Conservation (phyloP, 2,329 filamentous ascomycete genomes). For the Thelonectria olida region DNA sequence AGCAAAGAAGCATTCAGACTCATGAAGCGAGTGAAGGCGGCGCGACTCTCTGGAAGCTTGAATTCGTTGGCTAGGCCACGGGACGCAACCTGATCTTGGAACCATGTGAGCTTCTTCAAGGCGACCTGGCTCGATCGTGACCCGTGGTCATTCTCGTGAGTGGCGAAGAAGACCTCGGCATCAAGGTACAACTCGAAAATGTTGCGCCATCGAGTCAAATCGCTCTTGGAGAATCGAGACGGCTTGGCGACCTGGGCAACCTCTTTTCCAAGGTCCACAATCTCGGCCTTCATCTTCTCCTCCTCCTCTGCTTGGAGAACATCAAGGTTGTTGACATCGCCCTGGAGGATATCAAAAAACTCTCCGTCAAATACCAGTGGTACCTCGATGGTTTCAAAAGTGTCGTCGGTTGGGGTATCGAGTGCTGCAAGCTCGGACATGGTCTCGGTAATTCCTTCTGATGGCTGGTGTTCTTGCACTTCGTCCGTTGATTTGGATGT, state of each 20-base stretch:
- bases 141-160: constrained; percentile 75
- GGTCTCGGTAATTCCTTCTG: not conserved
- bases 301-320: constrained; percentile 74
- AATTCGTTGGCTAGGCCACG: constrained; percentile 68
- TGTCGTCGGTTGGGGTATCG: constrained; percentile 12
- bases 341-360: constrained; percentile 81
- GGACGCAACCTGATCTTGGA: constrained; percentile 72
- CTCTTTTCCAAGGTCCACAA: constrained; percentile 70
- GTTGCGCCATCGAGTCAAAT: constrained; percentile 79
- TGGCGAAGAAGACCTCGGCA: constrained; percentile 83
- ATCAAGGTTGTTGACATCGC: constrained; percentile 75
- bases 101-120: constrained; percentile 74
- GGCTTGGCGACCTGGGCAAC: constrained; percentile 73
- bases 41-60: constrained; percentile 71
- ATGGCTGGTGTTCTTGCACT: not conserved
- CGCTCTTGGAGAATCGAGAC: constrained; percentile 67
- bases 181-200: constrained; percentile 86
- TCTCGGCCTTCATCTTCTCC: constrained; percentile 68
- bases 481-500: not conserved
- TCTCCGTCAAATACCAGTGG: constrained; percentile 79
- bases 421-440: not conserved
- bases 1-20: constrained; percentile 79
- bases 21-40: constrained; percentile 75
- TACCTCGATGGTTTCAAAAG: constrained; percentile 67
- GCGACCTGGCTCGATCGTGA: constrained; percentile 72